Evolutionary conservation across 2,329 filamentous ascomycete genomes (phyloP), one percentile per base, ranked within the genome.

Genomic region (Neopestalotiopsis rosae): DNA sequence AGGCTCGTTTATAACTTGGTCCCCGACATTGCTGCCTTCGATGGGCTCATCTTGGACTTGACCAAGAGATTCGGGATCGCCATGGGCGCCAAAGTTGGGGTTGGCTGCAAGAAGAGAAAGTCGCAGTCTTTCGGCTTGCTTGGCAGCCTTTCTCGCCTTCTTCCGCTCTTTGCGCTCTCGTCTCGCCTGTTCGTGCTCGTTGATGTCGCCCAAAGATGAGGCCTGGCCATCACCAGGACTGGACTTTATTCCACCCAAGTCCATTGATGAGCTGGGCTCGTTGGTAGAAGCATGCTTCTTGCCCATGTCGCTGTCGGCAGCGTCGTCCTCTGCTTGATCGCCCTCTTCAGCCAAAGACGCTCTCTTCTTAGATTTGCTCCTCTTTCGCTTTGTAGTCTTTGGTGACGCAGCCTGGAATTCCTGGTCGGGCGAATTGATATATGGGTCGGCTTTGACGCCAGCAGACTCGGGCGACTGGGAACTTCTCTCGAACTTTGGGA

Each of bases 121-220:
- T 20, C 59, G 59, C 14, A 62, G 32, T 13, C 28, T 17, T 57
- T 61, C 40, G 58, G 59, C 59, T 34, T 62, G 32, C 56, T 63
- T 69, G 32, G 66, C 70, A 83, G 84, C 73, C 74, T 84, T 52
- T 77, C 79, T 32, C 84, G 83, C 82, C 84, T 85, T 69, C 79
- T 83, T 56, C 81, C 82, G 69, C 83, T 80, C 71, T 75, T 81
- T 58, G 69, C 57, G 59, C 59, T 38, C 74, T 69, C 3, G 58
- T n/a, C 56, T 66, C 28, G 10, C 32, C 61, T 59, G 61, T 24
- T n/a, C 30, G 24, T 52, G 38, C 34, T 66, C 67, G 24, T 24
- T 61, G 69, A 49, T 68, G 42, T 49, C 30, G 20, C 38, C 42
- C 14, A 59, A 32, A 30, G 38, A 68, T 7, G 38, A 24, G 20